These are phyloP conservation scores for Fusarium austroafricanum DNA, from an alignment of 2,329 filamentous ascomycete species.

Conservation along the genomic window DNA sequence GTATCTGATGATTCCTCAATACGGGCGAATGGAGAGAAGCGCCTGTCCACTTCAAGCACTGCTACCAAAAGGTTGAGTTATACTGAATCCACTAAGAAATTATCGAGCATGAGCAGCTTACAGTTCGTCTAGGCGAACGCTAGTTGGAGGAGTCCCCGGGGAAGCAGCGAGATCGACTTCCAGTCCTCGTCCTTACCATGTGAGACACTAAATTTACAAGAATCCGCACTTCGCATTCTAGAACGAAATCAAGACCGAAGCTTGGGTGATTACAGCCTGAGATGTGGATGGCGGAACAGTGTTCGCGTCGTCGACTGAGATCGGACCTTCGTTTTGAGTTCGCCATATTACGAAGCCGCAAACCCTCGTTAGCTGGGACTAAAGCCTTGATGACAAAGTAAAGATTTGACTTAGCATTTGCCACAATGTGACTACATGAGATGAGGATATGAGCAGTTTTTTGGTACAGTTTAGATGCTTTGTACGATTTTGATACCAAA, in stretches of 20 bases:
- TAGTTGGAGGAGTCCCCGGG: conserved; percentile 60
- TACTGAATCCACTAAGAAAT: conserved; percentile 68
- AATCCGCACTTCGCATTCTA: conserved; percentile 48
- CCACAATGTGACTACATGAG: conserved; percentile 2
- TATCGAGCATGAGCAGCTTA: conserved; percentile 71
- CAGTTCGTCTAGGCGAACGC: conserved; percentile 69
- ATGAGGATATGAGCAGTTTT: conserved; percentile 1
- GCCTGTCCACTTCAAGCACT: conserved; percentile 63
- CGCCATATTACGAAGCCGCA: background rate
- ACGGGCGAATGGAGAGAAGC: conserved; percentile 57
- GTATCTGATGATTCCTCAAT: conserved; percentile 51
- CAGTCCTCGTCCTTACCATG: conserved; percentile 53
- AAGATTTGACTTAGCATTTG: conserved; percentile 6
- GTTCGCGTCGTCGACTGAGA: conserved; percentile 66
- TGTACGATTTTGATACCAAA: conserved; percentile 49
- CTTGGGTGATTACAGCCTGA: conserved; percentile 52
- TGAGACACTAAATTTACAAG: conserved; percentile 58
- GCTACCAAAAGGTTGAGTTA: conserved; percentile 72
- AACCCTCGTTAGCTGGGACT: background rate
- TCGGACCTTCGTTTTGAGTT: conserved; percentile 62
- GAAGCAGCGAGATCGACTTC: conserved; percentile 59
- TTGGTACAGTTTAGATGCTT: conserved; percentile 38
- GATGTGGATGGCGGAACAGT: conserved; percentile 68
- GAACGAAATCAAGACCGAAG: conserved; percentile 48
- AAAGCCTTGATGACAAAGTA: conserved; percentile 6